Evolutionary conservation across 164 flowering plant species (phyloP).

Genomic region (Liriodendron chinense): DNA sequence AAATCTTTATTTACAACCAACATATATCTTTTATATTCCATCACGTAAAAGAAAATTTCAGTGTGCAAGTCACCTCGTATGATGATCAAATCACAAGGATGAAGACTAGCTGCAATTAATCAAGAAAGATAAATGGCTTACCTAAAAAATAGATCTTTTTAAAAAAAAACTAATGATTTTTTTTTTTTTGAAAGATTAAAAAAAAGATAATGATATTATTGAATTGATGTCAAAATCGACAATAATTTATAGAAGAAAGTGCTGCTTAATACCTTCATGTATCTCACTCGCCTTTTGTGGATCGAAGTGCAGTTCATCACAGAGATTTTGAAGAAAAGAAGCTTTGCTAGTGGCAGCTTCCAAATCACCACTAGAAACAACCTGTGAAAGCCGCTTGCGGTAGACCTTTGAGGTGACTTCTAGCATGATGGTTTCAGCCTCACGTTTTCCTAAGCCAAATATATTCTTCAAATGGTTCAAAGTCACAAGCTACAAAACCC

Average conservation of each 20-base stretch:
- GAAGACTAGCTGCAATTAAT: too few species aligned
- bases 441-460: slow-evolving; percentile 89
- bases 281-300: slow-evolving; percentile 80
- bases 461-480: slow-evolving; percentile 79
- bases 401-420: slow-evolving; percentile 85
- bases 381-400: slow-evolving; percentile 68
- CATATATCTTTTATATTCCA: too few species aligned
- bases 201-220: neutral
- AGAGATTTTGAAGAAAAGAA: slow-evolving; percentile 81
- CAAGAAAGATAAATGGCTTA: too few species aligned
- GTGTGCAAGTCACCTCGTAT: too few species aligned
- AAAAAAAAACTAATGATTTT: too few species aligned
- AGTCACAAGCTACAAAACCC: slow-evolving; percentile 51
- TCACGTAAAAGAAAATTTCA: too few species aligned
- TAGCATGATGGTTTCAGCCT: slow-evolving; percentile 63
- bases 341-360: slow-evolving; percentile 90
- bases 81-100: too few species aligned
- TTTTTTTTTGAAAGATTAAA: too few species aligned
- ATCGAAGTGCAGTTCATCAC: slow-evolving; percentile 84
- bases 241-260: neutral
- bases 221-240: too few species aligned
- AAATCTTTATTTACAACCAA: too few species aligned
- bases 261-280: slow-evolving; percentile 76
- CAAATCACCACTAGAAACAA: slow-evolving; percentile 73
- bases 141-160: too few species aligned